Percentiles rank a stretch among this genome's conserved stretches.
These are phyloP conservation scores for Russula earlei DNA, from an alignment of 768 basidiomycete genomes.

Conservation along the genomic window DNA sequence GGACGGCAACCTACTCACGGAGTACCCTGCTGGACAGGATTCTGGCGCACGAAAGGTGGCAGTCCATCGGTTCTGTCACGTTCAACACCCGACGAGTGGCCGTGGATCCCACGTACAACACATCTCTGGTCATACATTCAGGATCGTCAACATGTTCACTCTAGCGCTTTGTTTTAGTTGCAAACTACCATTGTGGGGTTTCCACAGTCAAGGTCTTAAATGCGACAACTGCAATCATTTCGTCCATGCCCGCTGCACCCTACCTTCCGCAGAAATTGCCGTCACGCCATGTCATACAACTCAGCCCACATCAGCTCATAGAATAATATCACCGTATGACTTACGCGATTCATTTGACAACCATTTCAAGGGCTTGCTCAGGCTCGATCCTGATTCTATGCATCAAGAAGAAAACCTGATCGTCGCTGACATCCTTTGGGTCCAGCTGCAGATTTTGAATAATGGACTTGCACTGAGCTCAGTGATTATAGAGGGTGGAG, in stretches of 20 bases:
- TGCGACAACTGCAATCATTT: conserved; percentile 56
- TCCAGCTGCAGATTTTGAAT: conserved; percentile 54
- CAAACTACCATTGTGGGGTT: conserved; percentile 65
- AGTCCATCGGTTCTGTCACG: conserved; percentile 49
- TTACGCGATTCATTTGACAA: conserved; percentile 50
- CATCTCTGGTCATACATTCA: conserved; percentile 42
- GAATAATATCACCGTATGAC: conserved; percentile 43
- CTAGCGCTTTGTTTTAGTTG: conserved; percentile 64
- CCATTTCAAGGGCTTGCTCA: conserved; percentile 37
- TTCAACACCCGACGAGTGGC: conserved; percentile 30
- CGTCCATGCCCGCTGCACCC: conserved; percentile 45
- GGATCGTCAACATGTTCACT: conserved; percentile 57
- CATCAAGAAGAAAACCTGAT: conserved; percentile 66
- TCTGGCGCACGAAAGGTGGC: conserved; percentile 45
- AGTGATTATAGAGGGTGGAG: conserved; percentile 36
- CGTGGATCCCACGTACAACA: conserved; percentile 18
- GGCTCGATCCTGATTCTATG: conserved; percentile 38
- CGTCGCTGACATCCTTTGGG: conserved; percentile 49
- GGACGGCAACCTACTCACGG: conserved; percentile 47
- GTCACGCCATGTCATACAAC: conserved; percentile 34
- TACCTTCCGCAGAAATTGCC: conserved; percentile 20
- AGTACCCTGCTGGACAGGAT: conserved; percentile 42
- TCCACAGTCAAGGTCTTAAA: conserved; percentile 47
- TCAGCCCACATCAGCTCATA: conserved; percentile 34
- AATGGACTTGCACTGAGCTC: conserved; percentile 61